Evolutionary conservation across 2,329 filamentous ascomycete genomes (phyloP).

Genomic region (Apiospora sp.): DNA sequence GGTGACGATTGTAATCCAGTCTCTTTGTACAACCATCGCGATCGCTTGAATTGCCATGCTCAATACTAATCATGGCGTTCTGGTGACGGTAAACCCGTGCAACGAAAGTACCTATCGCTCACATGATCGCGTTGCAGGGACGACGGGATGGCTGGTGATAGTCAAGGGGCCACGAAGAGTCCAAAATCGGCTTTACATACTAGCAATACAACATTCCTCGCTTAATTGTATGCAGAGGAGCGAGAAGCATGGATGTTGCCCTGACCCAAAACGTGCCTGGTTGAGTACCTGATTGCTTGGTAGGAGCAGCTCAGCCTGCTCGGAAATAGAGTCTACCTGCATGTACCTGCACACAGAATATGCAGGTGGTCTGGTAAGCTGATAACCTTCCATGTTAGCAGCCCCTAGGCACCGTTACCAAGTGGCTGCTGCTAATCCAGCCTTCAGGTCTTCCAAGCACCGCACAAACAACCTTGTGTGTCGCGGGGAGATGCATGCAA

Average conservation of each 20-base stretch:
- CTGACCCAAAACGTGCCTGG: neutral
- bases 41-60: neutral
- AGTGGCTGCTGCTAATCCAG: neutral
- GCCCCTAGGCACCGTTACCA: neutral
- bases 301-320: slow-evolving; percentile 1
- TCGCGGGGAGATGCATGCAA: neutral
- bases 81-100: neutral
- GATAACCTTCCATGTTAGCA: neutral
- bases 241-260: neutral
- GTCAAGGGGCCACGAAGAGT: neutral
- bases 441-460: neutral
- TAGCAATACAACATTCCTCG: neutral
- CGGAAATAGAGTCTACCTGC: neutral
- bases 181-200: neutral
- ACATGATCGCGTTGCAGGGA: neutral
- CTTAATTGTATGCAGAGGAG: neutral
- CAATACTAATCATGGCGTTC: neutral
- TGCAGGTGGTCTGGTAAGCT: no score
- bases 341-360: no score
- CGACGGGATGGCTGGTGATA: neutral
- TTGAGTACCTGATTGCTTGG: neutral
- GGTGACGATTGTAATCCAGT: neutral
- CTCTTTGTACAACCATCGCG: neutral
- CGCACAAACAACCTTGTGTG: neutral
- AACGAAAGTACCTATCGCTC: neutral